Conservation (phyloP, 768 basidiomycete genomes). For the Rhodotorula diobovata region DNA sequence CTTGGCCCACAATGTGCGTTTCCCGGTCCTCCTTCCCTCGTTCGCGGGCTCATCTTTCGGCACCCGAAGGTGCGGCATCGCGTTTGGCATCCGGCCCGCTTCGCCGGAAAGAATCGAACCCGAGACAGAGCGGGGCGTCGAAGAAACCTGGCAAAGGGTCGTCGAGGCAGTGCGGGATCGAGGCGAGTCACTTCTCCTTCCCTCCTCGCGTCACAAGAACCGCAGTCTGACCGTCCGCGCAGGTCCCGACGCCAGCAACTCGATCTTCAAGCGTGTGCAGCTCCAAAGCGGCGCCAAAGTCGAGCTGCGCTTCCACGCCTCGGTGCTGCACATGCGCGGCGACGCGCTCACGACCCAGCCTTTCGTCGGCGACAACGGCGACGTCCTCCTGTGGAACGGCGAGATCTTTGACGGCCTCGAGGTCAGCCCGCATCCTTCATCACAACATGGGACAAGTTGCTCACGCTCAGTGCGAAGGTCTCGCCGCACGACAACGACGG, state of each 20-base stretch:
- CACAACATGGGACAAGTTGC: background rate
- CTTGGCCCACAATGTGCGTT: background rate
- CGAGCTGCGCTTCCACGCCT: constrained; percentile 57
- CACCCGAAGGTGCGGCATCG: constrained; percentile 23
- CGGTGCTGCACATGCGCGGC: constrained; percentile 72
- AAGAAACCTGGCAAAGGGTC: constrained; percentile 7
- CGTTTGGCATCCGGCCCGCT: constrained; percentile 6
- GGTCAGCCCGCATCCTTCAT: constrained; percentile 50
- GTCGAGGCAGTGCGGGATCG: constrained; percentile 3
- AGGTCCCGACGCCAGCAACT: constrained; percentile 23
- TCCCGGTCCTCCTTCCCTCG: background rate
- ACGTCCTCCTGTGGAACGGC: constrained; percentile 52
- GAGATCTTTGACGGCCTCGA: constrained; percentile 73
- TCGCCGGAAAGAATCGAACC: background rate
- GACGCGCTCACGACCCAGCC: constrained; percentile 61
- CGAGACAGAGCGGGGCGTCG: background rate
- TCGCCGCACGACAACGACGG: constrained; percentile 67
- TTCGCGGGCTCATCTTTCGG: background rate
- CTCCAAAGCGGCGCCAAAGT: background rate
- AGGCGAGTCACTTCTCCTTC: background rate
- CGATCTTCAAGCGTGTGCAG: background rate
- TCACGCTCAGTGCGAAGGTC: constrained; percentile 51
- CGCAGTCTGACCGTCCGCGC: background rate
- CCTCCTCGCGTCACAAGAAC: rapidly evolving
- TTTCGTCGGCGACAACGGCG: constrained; percentile 65